Conservation (phyloP, 73 alveolate genomes). For the Vitrella brassicaformis region DNA sequence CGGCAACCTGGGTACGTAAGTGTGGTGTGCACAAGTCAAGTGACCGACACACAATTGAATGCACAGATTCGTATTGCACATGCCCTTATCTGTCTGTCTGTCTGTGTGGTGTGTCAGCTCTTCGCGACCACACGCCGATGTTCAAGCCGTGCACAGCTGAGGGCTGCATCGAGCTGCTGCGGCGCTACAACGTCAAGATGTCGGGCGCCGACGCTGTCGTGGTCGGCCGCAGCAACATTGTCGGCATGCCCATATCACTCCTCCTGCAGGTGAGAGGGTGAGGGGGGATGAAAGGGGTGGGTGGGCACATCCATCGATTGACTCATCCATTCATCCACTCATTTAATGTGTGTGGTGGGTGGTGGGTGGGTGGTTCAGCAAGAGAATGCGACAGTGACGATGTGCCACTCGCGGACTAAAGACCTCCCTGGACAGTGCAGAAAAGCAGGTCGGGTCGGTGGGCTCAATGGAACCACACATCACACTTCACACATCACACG, state of each 20-base stretch:
- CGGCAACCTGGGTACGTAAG: slow-evolving; percentile 17
- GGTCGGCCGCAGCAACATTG: slow-evolving; percentile 49
- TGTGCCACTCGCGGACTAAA: slow-evolving; percentile 55
- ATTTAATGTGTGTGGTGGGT: neutral
- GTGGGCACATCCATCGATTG: no score
- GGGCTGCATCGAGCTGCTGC: slow-evolving; percentile 31
- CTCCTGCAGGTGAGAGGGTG: slow-evolving; percentile 39
- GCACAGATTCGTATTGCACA: no score
- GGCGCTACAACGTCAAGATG: slow-evolving; percentile 10
- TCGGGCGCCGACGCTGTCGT: slow-evolving; percentile 50
- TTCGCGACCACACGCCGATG: neutral
- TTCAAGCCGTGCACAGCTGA: slow-evolving; percentile 35
- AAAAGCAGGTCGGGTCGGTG: slow-evolving; percentile 39
- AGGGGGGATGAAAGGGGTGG: no score
- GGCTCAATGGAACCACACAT: slow-evolving; percentile 22
- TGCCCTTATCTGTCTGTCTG: no score
- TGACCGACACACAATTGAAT: no score
- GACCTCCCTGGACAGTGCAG: slow-evolving; percentile 31
- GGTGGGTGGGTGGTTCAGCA: no score
- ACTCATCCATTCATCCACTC: neutral
- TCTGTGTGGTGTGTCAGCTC: no score
- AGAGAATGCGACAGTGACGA: slow-evolving; percentile 49
- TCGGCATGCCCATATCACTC: slow-evolving; percentile 60
- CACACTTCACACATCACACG: no score
- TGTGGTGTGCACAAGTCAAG: no score